A percentile compares a stretch with the other conserved stretches of the same genome.
Evolutionary conservation across 1,284 basidiomycete species (phyloP).

Genomic region (Cryptococcus sp.): DNA sequence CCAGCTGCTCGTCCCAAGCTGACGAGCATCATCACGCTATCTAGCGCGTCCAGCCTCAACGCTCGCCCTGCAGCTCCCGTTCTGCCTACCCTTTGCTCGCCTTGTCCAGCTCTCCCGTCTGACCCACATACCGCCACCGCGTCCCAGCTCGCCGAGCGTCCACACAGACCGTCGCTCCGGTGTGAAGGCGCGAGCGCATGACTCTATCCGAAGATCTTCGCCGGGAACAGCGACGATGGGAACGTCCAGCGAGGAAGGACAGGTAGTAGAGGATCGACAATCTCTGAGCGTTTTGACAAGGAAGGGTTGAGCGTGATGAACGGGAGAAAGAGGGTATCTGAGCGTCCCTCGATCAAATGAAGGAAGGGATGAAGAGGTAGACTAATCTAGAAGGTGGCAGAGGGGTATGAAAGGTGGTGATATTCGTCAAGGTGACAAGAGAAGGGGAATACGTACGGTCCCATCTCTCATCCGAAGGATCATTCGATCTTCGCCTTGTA

Average conservation of each 20-base stretch:
- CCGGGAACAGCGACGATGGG: constrained; percentile 1
- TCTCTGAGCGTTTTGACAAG: background rate
- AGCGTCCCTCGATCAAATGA: background rate
- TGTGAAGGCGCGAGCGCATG: constrained; percentile 31
- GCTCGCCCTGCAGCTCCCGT: background rate
- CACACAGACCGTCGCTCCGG: constrained; percentile 8
- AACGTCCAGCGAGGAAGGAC: background rate
- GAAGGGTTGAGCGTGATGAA: too few relatives aligned
- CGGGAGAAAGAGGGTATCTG: background rate
- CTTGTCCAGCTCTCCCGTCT: background rate
- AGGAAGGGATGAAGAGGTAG: background rate
- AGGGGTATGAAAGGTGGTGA: background rate
- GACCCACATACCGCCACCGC: background rate
- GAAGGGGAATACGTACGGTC: background rate
- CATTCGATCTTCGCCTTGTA: too few relatives aligned
- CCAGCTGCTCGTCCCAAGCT: too few relatives aligned
- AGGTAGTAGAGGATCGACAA: background rate
- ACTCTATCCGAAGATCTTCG: constrained; percentile 27
- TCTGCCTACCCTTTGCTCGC: background rate
- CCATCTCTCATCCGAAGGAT: too few relatives aligned
- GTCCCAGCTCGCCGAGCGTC: background rate
- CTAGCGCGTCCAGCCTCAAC: too few relatives aligned
- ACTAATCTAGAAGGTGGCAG: background rate
- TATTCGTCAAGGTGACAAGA: background rate
- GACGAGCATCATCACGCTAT: too few relatives aligned